Conservation (phyloP, 331 rosid species). For the Erythrophleum ivorense region DNA sequence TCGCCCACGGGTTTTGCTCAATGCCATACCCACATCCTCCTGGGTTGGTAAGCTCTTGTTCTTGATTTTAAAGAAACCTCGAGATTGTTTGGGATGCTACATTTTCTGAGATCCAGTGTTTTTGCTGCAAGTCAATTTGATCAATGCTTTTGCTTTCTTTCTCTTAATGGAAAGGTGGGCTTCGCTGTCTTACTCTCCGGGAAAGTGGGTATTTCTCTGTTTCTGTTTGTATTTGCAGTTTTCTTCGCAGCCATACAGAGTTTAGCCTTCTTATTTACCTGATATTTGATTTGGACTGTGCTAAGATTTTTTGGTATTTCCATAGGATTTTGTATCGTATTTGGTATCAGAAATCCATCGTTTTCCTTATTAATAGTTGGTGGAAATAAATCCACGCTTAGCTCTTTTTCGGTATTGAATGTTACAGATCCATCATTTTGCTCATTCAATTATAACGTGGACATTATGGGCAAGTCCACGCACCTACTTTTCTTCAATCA, state of each 20-base stretch:
- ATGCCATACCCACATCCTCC: conserved; percentile 23
- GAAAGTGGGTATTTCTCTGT: conserved; percentile 3
- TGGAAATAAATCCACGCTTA: conserved; percentile 7
- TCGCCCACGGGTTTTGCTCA: conserved; percentile 24
- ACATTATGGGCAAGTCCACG: neutral
- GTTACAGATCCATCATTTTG: conserved; percentile 31
- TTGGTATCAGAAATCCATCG: conserved; percentile 12
- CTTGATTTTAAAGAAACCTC: conserved; percentile 18
- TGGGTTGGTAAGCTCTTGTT: conserved; percentile 45
- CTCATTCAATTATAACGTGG: conserved; percentile 29
- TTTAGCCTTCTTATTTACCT: neutral
- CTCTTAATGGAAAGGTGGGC: conserved; percentile 17
- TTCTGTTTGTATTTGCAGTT: neutral
- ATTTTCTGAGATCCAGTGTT: neutral
- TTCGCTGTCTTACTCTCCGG: conserved; percentile 16
- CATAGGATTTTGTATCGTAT: neutral
- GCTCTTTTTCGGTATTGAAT: neutral
- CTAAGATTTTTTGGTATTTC: conserved; percentile 31
- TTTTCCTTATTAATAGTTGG: conserved; percentile 4
- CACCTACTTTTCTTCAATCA: conserved; percentile 25
- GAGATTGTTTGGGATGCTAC: conserved; percentile 12
- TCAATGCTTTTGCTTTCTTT: conserved; percentile 18
- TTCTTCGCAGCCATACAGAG: conserved; percentile 27
- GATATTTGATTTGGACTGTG: conserved; percentile 7
- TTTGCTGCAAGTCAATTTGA: neutral